Evolutionary conservation across 2,329 filamentous ascomycete species (phyloP), one percentile per base, ranked within the genome.

Genomic region (Ceratocystiopsis sp.): DNA sequence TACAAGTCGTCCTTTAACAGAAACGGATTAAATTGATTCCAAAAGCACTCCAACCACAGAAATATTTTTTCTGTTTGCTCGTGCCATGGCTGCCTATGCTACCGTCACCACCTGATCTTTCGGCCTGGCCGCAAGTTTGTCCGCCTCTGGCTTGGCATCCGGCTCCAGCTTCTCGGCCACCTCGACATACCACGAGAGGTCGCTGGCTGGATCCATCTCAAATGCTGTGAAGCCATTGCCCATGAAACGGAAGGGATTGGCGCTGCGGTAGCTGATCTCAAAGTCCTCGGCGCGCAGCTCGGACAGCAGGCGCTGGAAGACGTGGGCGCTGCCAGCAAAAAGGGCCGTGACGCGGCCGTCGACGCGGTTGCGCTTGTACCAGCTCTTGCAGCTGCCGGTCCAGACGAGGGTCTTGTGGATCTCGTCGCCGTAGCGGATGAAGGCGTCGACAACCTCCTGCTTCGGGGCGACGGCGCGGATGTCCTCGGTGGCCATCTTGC

Each of bases 351-450:
- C 48, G 38, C 38, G 39, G 8, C 55, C 55, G n/a, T 53, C 48
- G 12, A 48, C 42, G 0, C 39, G 50, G 8, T 49, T 49, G 6
- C 46, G 46, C 44, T 55, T 58, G 38, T 50, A 58, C 54, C 53
- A 55, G n/a, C 46, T 50, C 19, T 45, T 42, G 40, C 53, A 59
- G 12, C 49, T 43, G 40, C 52, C 53, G 36, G 53, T 49, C 47
- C 56, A 60, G 7, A 57, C 55, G 57, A 55, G 43, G 46, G 60
- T 55, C 41, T 56, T 54, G 29, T 49, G 45, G 2, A 57, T 53
- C 9, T 52, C 53, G 45, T 54, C 55, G 13, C 52, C 46, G 12
- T 48, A 49, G 19, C 52, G 50, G 48, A 60, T 54, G 52, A 54
- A 65, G 19, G 56, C 54, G 8, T 46, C 40, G 0, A 54, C 52